Base-by-base conservation (phyloP, 1,284 basidiomycete genomes). In the Pisolithus thermaeus region DNA sequence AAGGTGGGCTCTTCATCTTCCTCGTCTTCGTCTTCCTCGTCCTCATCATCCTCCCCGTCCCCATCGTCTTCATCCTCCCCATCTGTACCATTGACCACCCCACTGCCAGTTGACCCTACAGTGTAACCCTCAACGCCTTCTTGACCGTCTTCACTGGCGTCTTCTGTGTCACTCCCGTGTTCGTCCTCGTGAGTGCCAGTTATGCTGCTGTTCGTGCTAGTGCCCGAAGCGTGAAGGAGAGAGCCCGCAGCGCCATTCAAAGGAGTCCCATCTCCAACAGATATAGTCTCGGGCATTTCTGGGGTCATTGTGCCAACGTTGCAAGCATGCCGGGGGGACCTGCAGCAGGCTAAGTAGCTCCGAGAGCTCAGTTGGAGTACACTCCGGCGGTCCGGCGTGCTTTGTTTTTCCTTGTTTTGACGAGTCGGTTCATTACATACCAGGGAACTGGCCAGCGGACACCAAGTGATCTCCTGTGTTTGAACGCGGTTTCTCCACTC, bases 1-100 rank as follows among this genome's bases (percentile, higher is more conserved):
- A 98, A 78, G 0, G 90, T 80, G 3, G 87, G 88, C 62, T 92
- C 90, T n/a, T 87, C 85, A 16, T 89, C 87, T 0, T 86, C 87
- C 0, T 84, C 80, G 0, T 78, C 78, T 0, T 78, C 78, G 0
- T 74, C 77, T 0, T 70, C 77, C 0, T 71, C 74, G 0, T 71
- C 72, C 0, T 70, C 72, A 0, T 60, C 65, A 0, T 61, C 64
- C 3, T 56, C 61, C 0, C 59, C 66, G 3, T 61, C n/a, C n/a
- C n/a, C n/a, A n/a, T n/a, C n/a, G n/a, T n/a, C n/a, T n/a, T n/a
- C n/a, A n/a, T n/a, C n/a, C n/a, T n/a, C n/a, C n/a, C n/a, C n/a
- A n/a, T n/a, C 61, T 8, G 51, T 58, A 30, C 56, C 52, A 3
- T 52, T 20, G 20, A 22, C 39, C 27, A 40, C 46, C 27, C 30